Percentiles rank a stretch among this genome's conserved stretches.
These are phyloP conservation scores for Aspergillus japonicus DNA, from an alignment of 2,329 filamentous ascomycete genomes.

Conservation along the genomic window DNA sequence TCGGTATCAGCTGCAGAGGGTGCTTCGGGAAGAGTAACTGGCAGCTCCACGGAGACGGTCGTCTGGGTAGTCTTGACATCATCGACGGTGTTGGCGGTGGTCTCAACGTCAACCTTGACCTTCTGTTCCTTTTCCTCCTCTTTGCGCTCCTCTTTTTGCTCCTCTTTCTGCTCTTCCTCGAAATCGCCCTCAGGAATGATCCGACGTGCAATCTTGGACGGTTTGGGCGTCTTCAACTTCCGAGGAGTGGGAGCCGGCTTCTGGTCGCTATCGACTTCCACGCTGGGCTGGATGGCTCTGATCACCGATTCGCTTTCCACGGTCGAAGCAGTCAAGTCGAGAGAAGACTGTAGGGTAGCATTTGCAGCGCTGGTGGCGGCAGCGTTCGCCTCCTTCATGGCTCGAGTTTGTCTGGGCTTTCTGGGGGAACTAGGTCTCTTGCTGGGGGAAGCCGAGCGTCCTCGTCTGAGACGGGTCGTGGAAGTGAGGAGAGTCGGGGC, in stretches of 20 bases:
- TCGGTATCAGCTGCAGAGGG: slow-evolving; percentile 75
- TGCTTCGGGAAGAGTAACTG: slow-evolving; percentile 63
- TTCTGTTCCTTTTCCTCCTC: slow-evolving; percentile 40
- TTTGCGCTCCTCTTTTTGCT: slow-evolving; percentile 27
- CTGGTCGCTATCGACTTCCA: slow-evolving; percentile 30
- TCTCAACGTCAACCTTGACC: slow-evolving; percentile 69
- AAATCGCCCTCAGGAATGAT: slow-evolving; percentile 13
- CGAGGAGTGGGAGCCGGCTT: slow-evolving; percentile 24
- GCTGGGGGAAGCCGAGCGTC: slow-evolving; percentile 59
- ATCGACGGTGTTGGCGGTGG: slow-evolving; percentile 54
- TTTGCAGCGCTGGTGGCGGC: slow-evolving; percentile 50
- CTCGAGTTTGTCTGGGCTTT: slow-evolving; percentile 53
- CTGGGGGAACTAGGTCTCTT: slow-evolving; percentile 54
- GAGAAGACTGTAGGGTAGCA: slow-evolving; percentile 48
- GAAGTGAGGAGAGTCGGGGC: slow-evolving; percentile 28
- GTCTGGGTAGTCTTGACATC: slow-evolving; percentile 69
- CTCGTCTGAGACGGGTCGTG: slow-evolving; percentile 50
- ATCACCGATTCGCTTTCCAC: slow-evolving; percentile 27
- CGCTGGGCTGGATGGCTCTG: slow-evolving; percentile 27
- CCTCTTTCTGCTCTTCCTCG: slow-evolving; percentile 26
- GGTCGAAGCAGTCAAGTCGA: slow-evolving; percentile 44
- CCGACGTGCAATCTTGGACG: slow-evolving; percentile 20
- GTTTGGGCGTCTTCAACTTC: slow-evolving; percentile 20
- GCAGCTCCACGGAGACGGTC: slow-evolving; percentile 73
- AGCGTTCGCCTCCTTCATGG: slow-evolving; percentile 50